Conservation (phyloP, 1,284 basidiomycete genomes). For the Paramarasmius palmivorus region DNA sequence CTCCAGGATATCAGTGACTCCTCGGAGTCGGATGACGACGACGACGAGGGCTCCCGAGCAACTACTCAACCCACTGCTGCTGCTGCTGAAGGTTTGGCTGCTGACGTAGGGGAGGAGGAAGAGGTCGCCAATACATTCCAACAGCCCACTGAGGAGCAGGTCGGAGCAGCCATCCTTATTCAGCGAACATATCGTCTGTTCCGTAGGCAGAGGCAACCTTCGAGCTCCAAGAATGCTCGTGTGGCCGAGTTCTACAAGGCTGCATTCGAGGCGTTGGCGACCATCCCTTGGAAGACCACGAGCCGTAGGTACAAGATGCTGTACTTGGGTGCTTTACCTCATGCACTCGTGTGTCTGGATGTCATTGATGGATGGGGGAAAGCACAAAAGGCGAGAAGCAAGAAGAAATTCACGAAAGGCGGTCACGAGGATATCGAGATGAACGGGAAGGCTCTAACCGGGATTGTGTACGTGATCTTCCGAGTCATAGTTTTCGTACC, state of each 20-base stretch:
- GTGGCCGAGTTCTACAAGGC: background rate
- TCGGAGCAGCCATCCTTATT: background rate
- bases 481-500: no score
- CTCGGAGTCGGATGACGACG: background rate
- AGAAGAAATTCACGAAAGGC: background rate
- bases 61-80: background rate
- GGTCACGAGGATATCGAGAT: slow-evolving; percentile 1
- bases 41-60: background rate
- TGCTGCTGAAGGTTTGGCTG: background rate
- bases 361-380: background rate
- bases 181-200: background rate
- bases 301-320: background rate
- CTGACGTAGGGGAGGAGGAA: background rate
- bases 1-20: background rate
- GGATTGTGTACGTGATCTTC: background rate
- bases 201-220: background rate
- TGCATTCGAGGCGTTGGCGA: background rate
- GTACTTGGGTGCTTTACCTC: slow-evolving; percentile 1
- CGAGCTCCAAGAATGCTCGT: background rate
- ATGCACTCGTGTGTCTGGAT: slow-evolving; percentile 2
- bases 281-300: background rate
- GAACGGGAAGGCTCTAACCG: slow-evolving; percentile 1
- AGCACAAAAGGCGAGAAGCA: background rate
- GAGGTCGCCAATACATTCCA: background rate
- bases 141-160: background rate